Percentiles rank a stretch among this genome's conserved stretches.
Evolutionary conservation across 805 yeast genomes (phyloP).

Genomic region (Cyberlindnera bimundalis): DNA sequence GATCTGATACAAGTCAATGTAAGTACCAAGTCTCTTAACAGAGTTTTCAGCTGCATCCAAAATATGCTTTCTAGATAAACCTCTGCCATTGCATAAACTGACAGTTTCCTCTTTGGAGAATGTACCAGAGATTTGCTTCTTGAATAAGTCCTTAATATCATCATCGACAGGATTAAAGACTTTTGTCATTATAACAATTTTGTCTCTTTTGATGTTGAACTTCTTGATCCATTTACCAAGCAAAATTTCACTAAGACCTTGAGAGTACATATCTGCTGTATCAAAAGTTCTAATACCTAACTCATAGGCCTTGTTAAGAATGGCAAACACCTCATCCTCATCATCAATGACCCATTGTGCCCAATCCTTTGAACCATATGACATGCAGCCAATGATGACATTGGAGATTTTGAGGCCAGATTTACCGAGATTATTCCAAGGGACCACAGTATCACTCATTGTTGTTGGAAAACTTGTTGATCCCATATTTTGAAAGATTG

Average conservation of each 20-base stretch:
- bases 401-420: conserved; percentile 49
- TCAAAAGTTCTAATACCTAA: conserved; percentile 46
- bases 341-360: conserved; percentile 45
- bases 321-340: conserved; percentile 41
- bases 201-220: conserved; percentile 49
- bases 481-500: too few relatives aligned
- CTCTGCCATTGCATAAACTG: conserved; percentile 31
- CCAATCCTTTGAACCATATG: conserved; percentile 44
- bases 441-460: too few relatives aligned
- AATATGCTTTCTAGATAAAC: conserved; percentile 44
- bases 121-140: conserved; percentile 8
- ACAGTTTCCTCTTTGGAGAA: background rate
- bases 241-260: conserved; percentile 45
- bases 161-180: conserved; percentile 18
- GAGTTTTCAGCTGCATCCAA: conserved; percentile 40
- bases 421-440: conserved; percentile 32
- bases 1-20: conserved; percentile 47
- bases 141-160: conserved; percentile 3
- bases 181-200: conserved; percentile 54
- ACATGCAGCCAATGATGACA: conserved; percentile 53
- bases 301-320: conserved; percentile 46
- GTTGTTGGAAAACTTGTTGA: too few relatives aligned
- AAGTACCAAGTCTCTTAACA: conserved; percentile 40
- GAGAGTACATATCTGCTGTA: conserved; percentile 48
- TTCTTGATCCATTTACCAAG: conserved; percentile 52